Percentiles rank a stretch among this genome's conserved stretches.
Conservation (phyloP, 495 filamentous ascomycete genomes). For the Neurospora terricola region DNA sequence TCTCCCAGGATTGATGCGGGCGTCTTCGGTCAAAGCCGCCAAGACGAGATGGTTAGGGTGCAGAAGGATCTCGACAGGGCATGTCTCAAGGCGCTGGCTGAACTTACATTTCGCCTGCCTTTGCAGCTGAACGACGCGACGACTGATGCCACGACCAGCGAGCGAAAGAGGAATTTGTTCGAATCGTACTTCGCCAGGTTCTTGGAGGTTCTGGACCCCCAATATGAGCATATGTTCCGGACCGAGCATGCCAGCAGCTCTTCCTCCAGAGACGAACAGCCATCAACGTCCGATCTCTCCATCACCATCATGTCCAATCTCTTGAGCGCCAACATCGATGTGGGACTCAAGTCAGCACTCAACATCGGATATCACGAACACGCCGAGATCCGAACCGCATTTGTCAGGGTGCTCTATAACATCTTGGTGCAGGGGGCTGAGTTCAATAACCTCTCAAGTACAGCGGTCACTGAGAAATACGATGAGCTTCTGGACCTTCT, state of each 20-base stretch:
- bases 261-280: constrained; percentile 32
- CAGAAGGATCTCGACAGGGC: constrained; percentile 54
- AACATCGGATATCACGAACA: constrained; percentile 59
- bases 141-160: constrained; percentile 50
- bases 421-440: constrained; percentile 58
- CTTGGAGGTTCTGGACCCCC: constrained; percentile 48
- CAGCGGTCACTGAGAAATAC: constrained; percentile 55
- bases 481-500: constrained; percentile 50
- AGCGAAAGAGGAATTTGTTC: constrained; percentile 55
- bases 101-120: constrained; percentile 53
- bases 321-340: constrained; percentile 57
- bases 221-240: constrained; percentile 34
- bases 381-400: constrained; percentile 54
- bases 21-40: constrained; percentile 16
- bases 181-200: constrained; percentile 58
- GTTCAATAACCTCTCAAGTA: constrained; percentile 54
- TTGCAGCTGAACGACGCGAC: constrained; percentile 53
- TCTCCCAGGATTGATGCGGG: constrained; percentile 24
- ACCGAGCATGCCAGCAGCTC: constrained; percentile 26
- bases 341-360: constrained; percentile 54
- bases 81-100: constrained; percentile 49
- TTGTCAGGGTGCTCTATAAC: constrained; percentile 57
- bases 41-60: constrained; percentile 43
- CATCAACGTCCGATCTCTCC: constrained; percentile 45
- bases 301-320: constrained; percentile 57